Evolutionary conservation across 2,329 filamentous ascomycete species (phyloP).

Genomic region (Phaeoacremonium minimum): DNA sequence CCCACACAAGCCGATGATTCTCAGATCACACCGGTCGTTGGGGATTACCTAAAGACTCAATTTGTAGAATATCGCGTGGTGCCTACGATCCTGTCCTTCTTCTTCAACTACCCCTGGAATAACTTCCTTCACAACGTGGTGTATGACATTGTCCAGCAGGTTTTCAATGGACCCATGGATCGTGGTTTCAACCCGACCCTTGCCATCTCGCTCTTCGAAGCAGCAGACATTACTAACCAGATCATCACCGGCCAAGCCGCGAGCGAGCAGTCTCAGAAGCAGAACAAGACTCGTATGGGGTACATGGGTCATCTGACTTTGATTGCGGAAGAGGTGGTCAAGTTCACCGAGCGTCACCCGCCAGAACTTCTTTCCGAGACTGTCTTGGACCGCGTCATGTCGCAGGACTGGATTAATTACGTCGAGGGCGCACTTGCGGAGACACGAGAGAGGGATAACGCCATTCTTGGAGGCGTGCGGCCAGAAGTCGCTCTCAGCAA

Average conservation of each 20-base stretch:
- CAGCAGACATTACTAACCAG: slow-evolving; percentile 80
- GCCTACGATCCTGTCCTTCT: slow-evolving; percentile 93
- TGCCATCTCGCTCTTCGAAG: slow-evolving; percentile 89
- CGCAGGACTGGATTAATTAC: slow-evolving; percentile 88
- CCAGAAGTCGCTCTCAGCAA: slow-evolving; percentile 86
- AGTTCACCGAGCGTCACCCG: slow-evolving; percentile 92
- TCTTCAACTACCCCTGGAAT: slow-evolving; percentile 98
- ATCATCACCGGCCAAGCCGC: slow-evolving; percentile 87
- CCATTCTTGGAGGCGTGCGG: slow-evolving; percentile 91
- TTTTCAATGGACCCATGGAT: slow-evolving; percentile 98
- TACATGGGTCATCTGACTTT: slow-evolving; percentile 98
- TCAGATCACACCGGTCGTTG: slow-evolving; percentile 68
- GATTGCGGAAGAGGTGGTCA: slow-evolving; percentile 97
- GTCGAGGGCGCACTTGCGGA: slow-evolving; percentile 90
- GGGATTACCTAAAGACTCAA: slow-evolving; percentile 91
- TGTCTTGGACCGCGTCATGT: slow-evolving; percentile 85
- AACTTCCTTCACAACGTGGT: slow-evolving; percentile 99
- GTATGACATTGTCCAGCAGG: slow-evolving; percentile 97
- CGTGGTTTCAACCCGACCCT: slow-evolving; percentile 87
- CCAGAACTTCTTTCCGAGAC: slow-evolving; percentile 79
- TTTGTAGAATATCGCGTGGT: slow-evolving; percentile 95
- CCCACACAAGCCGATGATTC: slow-evolving; percentile 12
- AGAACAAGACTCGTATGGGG: slow-evolving; percentile 84
- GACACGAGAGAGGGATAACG: slow-evolving; percentile 92
- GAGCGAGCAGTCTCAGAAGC: slow-evolving; percentile 79